phyloP scores from a whole-genome alignment of 805 yeast genomes.

The Osmozyma mogii region DNA sequence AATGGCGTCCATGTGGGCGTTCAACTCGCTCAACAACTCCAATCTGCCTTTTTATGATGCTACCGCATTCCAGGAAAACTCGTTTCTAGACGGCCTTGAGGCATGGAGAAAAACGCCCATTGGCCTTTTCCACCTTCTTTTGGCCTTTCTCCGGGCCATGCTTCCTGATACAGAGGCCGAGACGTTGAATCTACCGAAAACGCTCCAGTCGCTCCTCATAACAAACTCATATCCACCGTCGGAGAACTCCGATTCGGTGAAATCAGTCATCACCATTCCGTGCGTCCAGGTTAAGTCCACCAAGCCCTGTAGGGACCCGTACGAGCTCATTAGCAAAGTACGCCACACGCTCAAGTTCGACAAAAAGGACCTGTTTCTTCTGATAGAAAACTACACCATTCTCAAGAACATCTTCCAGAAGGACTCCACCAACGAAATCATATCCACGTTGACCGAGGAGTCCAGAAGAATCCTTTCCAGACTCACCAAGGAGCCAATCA shows the following conservation, averaged over 20 bases:
- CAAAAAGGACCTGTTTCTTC: constrained; percentile 58
- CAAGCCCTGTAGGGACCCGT: constrained; percentile 39
- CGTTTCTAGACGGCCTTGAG: constrained; percentile 61
- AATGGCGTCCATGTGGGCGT: constrained; percentile 87
- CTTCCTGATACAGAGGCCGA: constrained; percentile 59
- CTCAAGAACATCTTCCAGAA: constrained; percentile 63
- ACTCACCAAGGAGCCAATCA: constrained; percentile 27
- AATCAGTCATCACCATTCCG: constrained; percentile 46
- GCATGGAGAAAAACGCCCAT: constrained; percentile 78
- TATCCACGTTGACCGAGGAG: constrained; percentile 63
- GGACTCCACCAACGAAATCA: constrained; percentile 43
- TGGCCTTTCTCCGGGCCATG: constrained; percentile 74
- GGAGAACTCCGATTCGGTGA: constrained; percentile 22
- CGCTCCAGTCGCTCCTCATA: constrained; percentile 57
- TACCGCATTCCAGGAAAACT: constrained; percentile 22
- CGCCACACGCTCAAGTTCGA: constrained; percentile 55
- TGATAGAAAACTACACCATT: constrained; percentile 71
- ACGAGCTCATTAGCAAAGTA: constrained; percentile 48
- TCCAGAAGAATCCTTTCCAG: constrained; percentile 50
- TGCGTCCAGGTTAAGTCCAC: constrained; percentile 53
- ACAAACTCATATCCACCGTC: constrained; percentile 74
- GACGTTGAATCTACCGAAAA: constrained; percentile 51
- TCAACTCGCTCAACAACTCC: constrained; percentile 35
- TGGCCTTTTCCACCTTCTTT: constrained; percentile 74
- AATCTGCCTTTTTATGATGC: constrained; percentile 32